Conservation (phyloP, 2,329 filamentous ascomycete genomes). For the Penicillium sp. region DNA sequence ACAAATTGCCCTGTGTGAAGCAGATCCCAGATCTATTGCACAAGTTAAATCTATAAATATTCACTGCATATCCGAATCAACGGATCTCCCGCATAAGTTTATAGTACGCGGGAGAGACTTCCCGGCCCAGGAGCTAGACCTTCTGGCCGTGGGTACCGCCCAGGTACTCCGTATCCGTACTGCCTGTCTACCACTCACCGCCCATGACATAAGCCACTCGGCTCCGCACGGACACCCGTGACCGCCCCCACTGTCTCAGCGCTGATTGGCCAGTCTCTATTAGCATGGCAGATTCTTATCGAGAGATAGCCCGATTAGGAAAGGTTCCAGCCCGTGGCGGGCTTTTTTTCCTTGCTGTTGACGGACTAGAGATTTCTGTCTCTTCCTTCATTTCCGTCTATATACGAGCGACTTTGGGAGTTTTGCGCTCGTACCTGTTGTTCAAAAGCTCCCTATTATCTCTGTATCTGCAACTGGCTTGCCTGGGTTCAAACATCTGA, state of each 20-base stretch:
- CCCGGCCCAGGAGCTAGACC: not conserved
- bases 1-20: not conserved
- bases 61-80: conserved; percentile 4
- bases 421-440: conserved; percentile 56
- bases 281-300: conserved; percentile 9
- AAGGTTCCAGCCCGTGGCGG: conserved; percentile 22
- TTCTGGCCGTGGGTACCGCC: not conserved
- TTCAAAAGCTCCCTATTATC: conserved; percentile 49
- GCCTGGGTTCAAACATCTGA: conserved; percentile 2
- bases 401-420: conserved; percentile 58
- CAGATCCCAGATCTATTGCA: not conserved
- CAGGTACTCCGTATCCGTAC: not conserved
- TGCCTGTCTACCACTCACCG: not conserved
- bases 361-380: conserved; percentile 1
- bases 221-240: conserved; percentile 8
- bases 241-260: conserved; percentile 3
- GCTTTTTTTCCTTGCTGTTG: conserved; percentile 2
- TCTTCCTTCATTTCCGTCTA: conserved; percentile 13
- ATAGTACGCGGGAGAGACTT: conserved; percentile 1
- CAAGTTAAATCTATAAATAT: conserved; percentile 10
- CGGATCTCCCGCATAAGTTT: conserved; percentile 10
- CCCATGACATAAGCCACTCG: conserved; percentile 1
- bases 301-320: conserved; percentile 18
- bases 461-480: conserved; percentile 9
- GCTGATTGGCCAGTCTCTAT: not conserved